Evolutionary conservation across 495 filamentous ascomycete species (phyloP), one percentile per base, ranked within the genome.

Genomic region (Coniosporium apollinis): DNA sequence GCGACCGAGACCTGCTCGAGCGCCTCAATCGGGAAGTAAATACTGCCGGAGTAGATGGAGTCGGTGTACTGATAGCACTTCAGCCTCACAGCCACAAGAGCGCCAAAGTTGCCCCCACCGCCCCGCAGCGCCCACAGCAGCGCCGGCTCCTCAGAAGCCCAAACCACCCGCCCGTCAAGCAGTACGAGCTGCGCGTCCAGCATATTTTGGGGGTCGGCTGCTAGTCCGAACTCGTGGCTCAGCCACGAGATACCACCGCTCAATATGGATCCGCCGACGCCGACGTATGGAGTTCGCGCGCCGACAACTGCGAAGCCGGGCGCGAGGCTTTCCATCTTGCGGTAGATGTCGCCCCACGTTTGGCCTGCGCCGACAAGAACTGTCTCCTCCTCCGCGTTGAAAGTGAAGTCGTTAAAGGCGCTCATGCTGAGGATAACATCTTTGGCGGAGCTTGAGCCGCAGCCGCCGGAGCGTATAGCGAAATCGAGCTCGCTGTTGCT

Each of bases 191-290:
- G 51, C 13, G 39, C 43, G 29, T 55, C 49, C 1, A 55, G 47
- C 39, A 57, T 39, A 39, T 52, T 55, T 28, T 52, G 40, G 9
- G 53, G 51, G 34, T 57, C 49, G 20, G 39, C 48, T 4, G 43
- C 41, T 25, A 52, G 29, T 21, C 51, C 51, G 24, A 38, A 48
- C 39, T 57, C 51, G 11, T 41, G 39, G 14, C 39, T 44, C 30
- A 57, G 43, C 51, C 51, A 57, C 5, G 43, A 48, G 5, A 57
- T 20, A 16, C 53, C 51, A 11, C 53, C 51, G 14, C 42, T 37
- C 2, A 55, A 43, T 9, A 40, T 43, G 3, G 30, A 21, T 5
- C 53, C 53, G 5, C 42, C 38, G 8, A 57, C 49, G 28, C 51
- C 53, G 15, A 57, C 45, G 30, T 43, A 55, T 2, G 38, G 30